Percentiles rank a stretch among this genome's conserved stretches.
phyloP scores from a whole-genome alignment of 2,329 filamentous ascomycete genomes.

The Aaosphaeria pasadenensis region DNA sequence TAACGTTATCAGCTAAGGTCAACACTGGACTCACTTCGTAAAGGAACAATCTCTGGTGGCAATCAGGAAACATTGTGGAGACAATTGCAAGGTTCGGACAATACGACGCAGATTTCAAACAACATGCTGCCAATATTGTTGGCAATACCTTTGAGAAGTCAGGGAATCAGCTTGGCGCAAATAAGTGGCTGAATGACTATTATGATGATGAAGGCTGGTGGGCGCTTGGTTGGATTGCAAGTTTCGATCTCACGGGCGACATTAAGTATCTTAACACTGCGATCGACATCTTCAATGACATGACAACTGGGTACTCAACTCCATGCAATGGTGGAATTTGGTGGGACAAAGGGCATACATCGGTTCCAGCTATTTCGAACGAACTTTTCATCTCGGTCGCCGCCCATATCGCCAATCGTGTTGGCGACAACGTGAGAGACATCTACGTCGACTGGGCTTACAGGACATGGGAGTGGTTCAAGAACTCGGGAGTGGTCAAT shows the following conservation, averaged over 20 bases:
- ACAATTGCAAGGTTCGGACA: slow-evolving; percentile 30
- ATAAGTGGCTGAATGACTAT: slow-evolving; percentile 49
- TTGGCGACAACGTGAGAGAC: slow-evolving; percentile 34
- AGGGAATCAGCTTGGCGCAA: slow-evolving; percentile 19
- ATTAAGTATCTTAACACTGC: slow-evolving; percentile 54
- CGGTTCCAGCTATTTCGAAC: slow-evolving; percentile 58
- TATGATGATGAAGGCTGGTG: slow-evolving; percentile 66
- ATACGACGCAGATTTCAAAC: slow-evolving; percentile 24
- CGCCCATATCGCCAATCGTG: slow-evolving; percentile 52
- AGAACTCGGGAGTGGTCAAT: slow-evolving; percentile 51
- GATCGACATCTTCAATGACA: slow-evolving; percentile 55
- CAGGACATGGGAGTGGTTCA: slow-evolving; percentile 55
- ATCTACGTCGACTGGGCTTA: slow-evolving; percentile 51
- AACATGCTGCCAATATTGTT: slow-evolving; percentile 24
- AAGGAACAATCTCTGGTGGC: slow-evolving; percentile 31
- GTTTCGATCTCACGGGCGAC: slow-evolving; percentile 55
- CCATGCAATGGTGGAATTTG: slow-evolving; percentile 53
- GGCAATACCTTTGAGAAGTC: slow-evolving; percentile 34
- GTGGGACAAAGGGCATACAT: slow-evolving; percentile 54
- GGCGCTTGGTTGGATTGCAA: slow-evolving; percentile 57
- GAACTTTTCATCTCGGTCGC: slow-evolving; percentile 57
- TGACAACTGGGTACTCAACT: slow-evolving; percentile 49
- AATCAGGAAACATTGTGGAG: slow-evolving; percentile 36
- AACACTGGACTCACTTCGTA: background rate
- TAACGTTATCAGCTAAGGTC: background rate